A percentile compares a stretch with the other conserved stretches of the same genome.
phyloP scores from a whole-genome alignment of 176 grass and related monocot genomes.

The Carex cristatella region DNA sequence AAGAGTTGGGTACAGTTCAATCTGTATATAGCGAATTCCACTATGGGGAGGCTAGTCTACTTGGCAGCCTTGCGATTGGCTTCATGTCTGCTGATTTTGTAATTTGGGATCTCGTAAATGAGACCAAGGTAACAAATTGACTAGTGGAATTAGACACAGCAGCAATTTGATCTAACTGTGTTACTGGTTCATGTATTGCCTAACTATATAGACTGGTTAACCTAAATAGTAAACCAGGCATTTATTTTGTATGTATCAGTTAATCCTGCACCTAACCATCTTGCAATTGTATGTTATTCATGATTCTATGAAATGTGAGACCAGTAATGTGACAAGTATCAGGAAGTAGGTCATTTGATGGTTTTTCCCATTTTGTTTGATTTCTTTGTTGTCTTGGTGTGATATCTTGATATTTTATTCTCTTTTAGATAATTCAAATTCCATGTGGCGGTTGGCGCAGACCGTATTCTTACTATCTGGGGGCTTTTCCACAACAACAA shows the following conservation, averaged over 20 bases:
- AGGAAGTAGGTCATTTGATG: neutral
- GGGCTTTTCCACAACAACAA: conserved; percentile 51
- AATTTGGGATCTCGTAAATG: conserved; percentile 89
- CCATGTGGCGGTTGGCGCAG: conserved; percentile 91
- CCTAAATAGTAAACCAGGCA: neutral
- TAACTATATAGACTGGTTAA: neutral
- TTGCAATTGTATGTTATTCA: neutral
- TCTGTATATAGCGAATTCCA: conserved; percentile 33
- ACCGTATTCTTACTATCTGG: conserved; percentile 91
- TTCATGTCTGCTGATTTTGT: conserved; percentile 94
- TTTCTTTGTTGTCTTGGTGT: neutral
- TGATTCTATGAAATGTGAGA: neutral
- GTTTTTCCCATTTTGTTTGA: neutral
- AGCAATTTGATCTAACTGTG: neutral
- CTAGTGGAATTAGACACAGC: neutral
- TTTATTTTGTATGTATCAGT: neutral
- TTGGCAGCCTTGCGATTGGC: conserved; percentile 61
- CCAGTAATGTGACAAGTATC: neutral
- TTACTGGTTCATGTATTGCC: neutral
- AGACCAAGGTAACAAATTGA: conserved; percentile 56
- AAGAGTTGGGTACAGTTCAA: conserved; percentile 80
- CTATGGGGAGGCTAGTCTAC: conserved; percentile 17
- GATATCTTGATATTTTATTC: conserved; percentile 12
- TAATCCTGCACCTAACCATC: neutral
- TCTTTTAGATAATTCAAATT: conserved; percentile 52